A percentile compares a stretch with the other conserved stretches of the same genome.
phyloP scores from a whole-genome alignment of 2,329 filamentous ascomycete genomes.

The Cyphellophora attinorum region DNA sequence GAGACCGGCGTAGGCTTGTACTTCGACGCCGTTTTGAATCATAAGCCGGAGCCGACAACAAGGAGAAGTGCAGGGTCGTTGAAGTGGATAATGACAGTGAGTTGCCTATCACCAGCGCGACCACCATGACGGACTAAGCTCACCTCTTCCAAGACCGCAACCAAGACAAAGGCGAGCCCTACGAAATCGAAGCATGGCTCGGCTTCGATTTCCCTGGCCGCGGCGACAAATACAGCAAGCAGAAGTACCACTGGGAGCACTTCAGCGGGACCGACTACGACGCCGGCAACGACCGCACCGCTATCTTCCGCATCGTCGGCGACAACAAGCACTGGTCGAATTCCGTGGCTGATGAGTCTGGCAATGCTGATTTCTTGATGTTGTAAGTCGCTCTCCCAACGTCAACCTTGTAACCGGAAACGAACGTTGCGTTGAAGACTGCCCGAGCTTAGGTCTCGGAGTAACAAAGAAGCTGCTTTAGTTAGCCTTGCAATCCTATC shows the following conservation, averaged over 20 bases:
- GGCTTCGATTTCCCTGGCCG: constrained; percentile 52
- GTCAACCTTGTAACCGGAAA: constrained; percentile 58
- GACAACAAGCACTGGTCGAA: constrained; percentile 50
- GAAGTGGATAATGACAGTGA: constrained; percentile 52
- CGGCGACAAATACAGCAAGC: constrained; percentile 42
- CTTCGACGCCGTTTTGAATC: constrained; percentile 57
- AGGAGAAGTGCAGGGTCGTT: constrained; percentile 48
- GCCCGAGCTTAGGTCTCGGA: no score
- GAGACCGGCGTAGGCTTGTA: constrained; percentile 34
- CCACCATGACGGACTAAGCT: constrained; percentile 1
- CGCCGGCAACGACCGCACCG: constrained; percentile 41
- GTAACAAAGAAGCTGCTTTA: no score
- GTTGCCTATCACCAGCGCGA: constrained; percentile 10
- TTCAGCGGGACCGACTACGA: constrained; percentile 56
- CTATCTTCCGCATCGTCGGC: constrained; percentile 52
- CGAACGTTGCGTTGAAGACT: no score
- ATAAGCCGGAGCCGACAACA: constrained; percentile 54
- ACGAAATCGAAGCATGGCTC: constrained; percentile 55
- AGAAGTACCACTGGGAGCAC: constrained; percentile 53
- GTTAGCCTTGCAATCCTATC: no score
- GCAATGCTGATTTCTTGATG: constrained; percentile 42
- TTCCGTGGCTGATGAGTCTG: constrained; percentile 47
- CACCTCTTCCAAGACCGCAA: no score
- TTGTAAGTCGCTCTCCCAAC: no score
- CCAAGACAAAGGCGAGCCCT: constrained; percentile 39